A percentile compares a stretch with the other conserved stretches of the same genome.
Evolutionary conservation across 495 filamentous ascomycete genomes (phyloP).

Genomic region (Penicillium atrosanguineum): DNA sequence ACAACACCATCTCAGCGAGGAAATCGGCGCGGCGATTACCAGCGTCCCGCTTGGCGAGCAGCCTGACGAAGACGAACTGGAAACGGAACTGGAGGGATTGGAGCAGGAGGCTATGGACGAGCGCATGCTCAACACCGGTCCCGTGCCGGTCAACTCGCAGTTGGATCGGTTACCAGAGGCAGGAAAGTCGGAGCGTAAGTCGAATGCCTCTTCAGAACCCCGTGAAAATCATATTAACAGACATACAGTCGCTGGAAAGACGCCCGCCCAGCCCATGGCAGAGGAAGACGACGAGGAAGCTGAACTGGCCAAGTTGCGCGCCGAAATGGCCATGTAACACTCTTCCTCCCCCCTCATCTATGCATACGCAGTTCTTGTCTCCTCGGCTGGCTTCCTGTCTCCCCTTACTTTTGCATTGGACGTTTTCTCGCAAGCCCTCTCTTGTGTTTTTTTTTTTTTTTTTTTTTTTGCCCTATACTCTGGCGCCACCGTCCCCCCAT

Average conservation of each 20-base stretch:
- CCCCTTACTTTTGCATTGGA: conserved; percentile 17
- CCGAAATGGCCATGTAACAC: conserved; percentile 87
- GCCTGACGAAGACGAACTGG: conserved; percentile 83
- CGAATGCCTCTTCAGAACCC: neutral
- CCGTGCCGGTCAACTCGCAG: conserved; percentile 66
- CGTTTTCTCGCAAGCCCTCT: conserved; percentile 19
- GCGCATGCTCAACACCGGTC: conserved; percentile 88
- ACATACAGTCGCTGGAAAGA: conserved; percentile 16
- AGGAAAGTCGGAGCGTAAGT: conserved; percentile 71
- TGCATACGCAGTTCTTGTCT: conserved; percentile 7
- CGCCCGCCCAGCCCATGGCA: conserved; percentile 48
- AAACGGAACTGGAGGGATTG: conserved; percentile 71
- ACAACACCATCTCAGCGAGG: conserved; percentile 87
- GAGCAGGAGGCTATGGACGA: conserved; percentile 88
- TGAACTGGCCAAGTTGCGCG: conserved; percentile 89
- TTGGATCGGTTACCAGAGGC: conserved; percentile 71
- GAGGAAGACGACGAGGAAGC: conserved; percentile 91
- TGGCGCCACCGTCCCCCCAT: conserved; percentile 7
- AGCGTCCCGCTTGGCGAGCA: conserved; percentile 64
- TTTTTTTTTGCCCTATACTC: conserved; percentile 6
- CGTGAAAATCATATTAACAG: conserved; percentile 4
- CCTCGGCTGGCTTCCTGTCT: conserved; percentile 5
- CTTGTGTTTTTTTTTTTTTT: conserved; percentile 3
- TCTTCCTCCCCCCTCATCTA: neutral
- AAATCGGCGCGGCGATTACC: conserved; percentile 84